Base-by-base conservation (phyloP, 805 yeast species). In the Ogataea trehalophila region DNA sequence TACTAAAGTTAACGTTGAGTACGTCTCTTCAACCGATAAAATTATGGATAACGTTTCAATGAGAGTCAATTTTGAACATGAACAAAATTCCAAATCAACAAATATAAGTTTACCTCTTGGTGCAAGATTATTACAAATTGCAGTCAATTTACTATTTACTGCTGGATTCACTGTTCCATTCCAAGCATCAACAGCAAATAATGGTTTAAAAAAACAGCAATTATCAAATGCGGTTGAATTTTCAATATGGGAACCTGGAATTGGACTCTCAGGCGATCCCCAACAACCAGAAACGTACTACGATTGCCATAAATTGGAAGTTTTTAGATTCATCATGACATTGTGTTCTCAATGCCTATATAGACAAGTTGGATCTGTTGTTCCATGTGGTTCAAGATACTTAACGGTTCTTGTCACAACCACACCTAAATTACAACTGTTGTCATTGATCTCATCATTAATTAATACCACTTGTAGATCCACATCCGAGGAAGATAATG, bases 241-340 rank as follows among this genome's bases (percentile, higher is more conserved):
- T 43, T 52, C 69, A 7, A 70, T 85, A 1, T 90, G 97, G 96
- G 95, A 87, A 56, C 80, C 85, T 4, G 97, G 96, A 6, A 74
- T 90, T 33, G 91, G 88, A 2, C 61, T 69, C 3, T 57, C 63
- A 2, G 63, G 52, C 5, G 45, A 44, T 6, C 56, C 48, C 39
- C 42, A 55, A 35, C 57, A 45, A 34, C 78, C 70, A 40, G 66
- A 60, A 16, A 66, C 76, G 1, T 67, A 69, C 20, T 58, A 79
- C 37, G 91, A 86, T 54, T 61, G 80, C 23, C 81, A 86, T 59
- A 75, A 95, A 56, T 66, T 82, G 5, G 95, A 87, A 58, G 68
- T 87, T 2, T 55, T 92, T 36, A 70, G 84, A 42, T 67, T 89
- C 7, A 46, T 92, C 11, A 57, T 86, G 7, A 71, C 83, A 0